These are phyloP conservation scores for Tylopilus sp. DNA, from an alignment of 768 basidiomycete species.

Conservation along the genomic window DNA sequence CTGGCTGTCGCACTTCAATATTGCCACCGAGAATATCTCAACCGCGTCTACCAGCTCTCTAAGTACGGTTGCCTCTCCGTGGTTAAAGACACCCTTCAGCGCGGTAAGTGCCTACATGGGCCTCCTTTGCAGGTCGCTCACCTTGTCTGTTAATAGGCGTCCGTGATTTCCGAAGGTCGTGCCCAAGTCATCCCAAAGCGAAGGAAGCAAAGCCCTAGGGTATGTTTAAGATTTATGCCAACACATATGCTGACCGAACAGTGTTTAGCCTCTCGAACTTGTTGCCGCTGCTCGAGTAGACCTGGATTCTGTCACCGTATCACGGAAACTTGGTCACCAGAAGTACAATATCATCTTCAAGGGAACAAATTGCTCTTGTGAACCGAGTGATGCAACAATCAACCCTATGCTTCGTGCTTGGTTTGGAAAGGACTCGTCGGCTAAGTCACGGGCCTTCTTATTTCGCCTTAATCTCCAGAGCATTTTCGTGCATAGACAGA, in stretches of 20 bases:
- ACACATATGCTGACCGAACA: not conserved
- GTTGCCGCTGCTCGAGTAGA: constrained; percentile 42
- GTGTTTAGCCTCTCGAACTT: constrained; percentile 19
- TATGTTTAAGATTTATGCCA: constrained; percentile 4
- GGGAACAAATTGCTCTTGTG: constrained; percentile 38
- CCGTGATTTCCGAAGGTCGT: constrained; percentile 13
- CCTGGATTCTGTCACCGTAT: constrained; percentile 46
- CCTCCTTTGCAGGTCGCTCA: constrained; percentile 1
- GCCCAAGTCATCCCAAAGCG: constrained; percentile 9
- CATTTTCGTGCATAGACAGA: constrained; percentile 44
- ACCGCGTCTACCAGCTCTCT: constrained; percentile 2
- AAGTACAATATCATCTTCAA: constrained; percentile 45
- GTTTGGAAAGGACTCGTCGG: constrained; percentile 46
- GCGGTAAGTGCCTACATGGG: constrained; percentile 14
- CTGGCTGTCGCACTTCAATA: constrained; percentile 14
- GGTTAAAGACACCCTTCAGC: constrained; percentile 28
- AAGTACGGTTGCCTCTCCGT: constrained; percentile 17
- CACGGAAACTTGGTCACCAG: constrained; percentile 32
- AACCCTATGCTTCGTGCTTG: constrained; percentile 47
- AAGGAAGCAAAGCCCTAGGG: constrained; percentile 19
- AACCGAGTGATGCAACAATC: constrained; percentile 44
- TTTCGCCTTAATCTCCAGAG: constrained; percentile 42
- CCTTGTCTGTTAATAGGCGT: constrained; percentile 18
- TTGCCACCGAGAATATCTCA: constrained; percentile 1
- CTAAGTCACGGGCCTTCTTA: constrained; percentile 42